Evolutionary conservation across 2,329 filamentous ascomycete genomes (phyloP), one percentile per base, ranked within the genome.

Genomic region (Fusarium penzigii): DNA sequence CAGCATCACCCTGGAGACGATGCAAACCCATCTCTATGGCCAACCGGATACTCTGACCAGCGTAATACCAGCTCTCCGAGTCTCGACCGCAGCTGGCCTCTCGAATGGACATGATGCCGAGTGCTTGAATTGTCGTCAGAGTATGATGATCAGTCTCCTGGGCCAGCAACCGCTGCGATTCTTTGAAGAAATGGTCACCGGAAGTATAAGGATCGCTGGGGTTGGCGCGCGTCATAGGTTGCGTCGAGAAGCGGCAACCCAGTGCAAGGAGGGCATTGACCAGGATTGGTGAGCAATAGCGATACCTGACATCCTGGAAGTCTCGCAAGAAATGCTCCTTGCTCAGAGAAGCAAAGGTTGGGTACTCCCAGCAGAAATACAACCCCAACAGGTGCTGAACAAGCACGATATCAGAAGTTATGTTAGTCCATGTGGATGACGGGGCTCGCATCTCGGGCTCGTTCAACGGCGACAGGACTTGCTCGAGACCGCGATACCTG

Each of bases 321-420:
- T 90, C 87, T 46, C 78, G 77, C 52, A 87, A 73, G 61, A 90
- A 90, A 63, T 87, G 82, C 61, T 89, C 85, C 64, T 88, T 86
- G 64, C 85, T 88, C 42, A 91, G 78, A 3, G 88, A 83, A 4
- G 86, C 83, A 69, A 89, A 90, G 12, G 87, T 90, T 3, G 88
- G 86, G 66, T 91, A 89, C 58, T 88, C 83, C 82, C 87, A 90
- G 72, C 85, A 88, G 59, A 90, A 90, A 70, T 89, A 90, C 32
- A 89, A 73, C 1, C 81, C 77, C 47, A 89, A 70, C 10, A 89
- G 74, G 60, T 86, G 84, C 55, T 85, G 77, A 1, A 89, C 82
- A 29, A 89, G 76, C 12, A 68, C 71, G 12, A 74, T 62, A 57
- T 89, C 85, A 3, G 68, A 64, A 2, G 85, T 87, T 17, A 89